phyloP scores from a whole-genome alignment of 176 grass and related monocot species.

The Pharus latifolius region DNA sequence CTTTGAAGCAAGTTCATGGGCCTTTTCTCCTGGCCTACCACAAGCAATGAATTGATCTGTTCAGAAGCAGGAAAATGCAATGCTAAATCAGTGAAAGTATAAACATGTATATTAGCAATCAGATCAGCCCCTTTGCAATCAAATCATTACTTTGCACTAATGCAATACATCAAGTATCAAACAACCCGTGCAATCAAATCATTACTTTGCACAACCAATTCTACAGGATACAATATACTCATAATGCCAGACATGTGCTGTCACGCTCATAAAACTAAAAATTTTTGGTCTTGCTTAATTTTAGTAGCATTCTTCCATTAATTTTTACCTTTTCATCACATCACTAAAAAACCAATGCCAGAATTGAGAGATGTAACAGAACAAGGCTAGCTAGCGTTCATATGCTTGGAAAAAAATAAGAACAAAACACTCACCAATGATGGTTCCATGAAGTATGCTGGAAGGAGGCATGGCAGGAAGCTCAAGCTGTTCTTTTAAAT shows the following conservation, averaged over 20 bases:
- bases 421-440: conserved; percentile 64
- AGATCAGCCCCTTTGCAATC: no score
- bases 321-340: background rate
- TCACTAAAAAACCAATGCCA: background rate
- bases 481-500: conserved; percentile 88
- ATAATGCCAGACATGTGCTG: background rate
- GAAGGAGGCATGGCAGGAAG: conserved; percentile 52
- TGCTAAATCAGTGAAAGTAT: background rate
- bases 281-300: background rate
- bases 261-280: no score
- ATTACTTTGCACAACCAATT: background rate
- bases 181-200: background rate
- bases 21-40: conserved; percentile 74
- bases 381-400: no score
- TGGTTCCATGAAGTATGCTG: conserved; percentile 93
- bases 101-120: background rate
- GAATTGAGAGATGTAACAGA: background rate
- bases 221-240: background rate
- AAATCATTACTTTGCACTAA: background rate
- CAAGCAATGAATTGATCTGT: conserved; percentile 98
- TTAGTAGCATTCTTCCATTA: background rate
- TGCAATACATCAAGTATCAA: background rate
- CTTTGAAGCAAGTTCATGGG: conserved; percentile 82
- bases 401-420: background rate
- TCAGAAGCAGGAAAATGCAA: background rate